Base-by-base conservation (phyloP, 768 basidiomycete species). In the Fistulinella prunicolor region DNA sequence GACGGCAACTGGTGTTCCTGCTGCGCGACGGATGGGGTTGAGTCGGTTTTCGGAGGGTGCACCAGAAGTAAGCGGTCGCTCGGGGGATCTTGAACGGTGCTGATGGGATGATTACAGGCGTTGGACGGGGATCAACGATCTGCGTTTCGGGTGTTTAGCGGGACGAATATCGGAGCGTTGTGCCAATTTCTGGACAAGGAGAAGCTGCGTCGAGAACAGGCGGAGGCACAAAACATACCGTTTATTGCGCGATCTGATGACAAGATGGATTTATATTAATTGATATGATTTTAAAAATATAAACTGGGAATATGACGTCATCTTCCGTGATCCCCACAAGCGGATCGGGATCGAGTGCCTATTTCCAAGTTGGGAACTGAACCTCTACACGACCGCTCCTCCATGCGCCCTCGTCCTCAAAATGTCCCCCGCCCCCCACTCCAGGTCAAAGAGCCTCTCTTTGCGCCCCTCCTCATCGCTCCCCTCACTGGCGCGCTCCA, bases 81-180 rank as follows among this genome's bases (percentile, higher is more conserved):
- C 17, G n/a, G 16, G 17, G 4, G 17, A 36, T 8, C 6, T 28
- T 8, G 35, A n/a, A 36, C 13, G 10, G 48, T 32, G 42, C 46
- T 55, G 51, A 59, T 9, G 19, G 13, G 21, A 29, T 8, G 28
- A 8, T 19, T 42, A 29, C 62, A 92, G 89, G 74, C 78, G 26
- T 77, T 80, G 63, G 82, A 84, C 56, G 70, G 72, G 19, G 79
- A 81, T 61, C 88, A 91, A 59, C 73, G 76, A 56, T 74, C 80
- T 0, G 80, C 80, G 7, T 94, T 87, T 65, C 83, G 87, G 55
- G 92, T 91, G 32, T 95, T 89, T 63, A 85, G 76, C 24, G 86
- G 85, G 20, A 68, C 75, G 42, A 88, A 86, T 35, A 72, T 96
- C 9, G 59, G 51, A 12, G 75, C 75, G 3, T 70, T 96, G 12